Evolutionary conservation across 805 yeast species (phyloP), one percentile per base, ranked within the genome.

Genomic region (Alloascoidea africana): DNA sequence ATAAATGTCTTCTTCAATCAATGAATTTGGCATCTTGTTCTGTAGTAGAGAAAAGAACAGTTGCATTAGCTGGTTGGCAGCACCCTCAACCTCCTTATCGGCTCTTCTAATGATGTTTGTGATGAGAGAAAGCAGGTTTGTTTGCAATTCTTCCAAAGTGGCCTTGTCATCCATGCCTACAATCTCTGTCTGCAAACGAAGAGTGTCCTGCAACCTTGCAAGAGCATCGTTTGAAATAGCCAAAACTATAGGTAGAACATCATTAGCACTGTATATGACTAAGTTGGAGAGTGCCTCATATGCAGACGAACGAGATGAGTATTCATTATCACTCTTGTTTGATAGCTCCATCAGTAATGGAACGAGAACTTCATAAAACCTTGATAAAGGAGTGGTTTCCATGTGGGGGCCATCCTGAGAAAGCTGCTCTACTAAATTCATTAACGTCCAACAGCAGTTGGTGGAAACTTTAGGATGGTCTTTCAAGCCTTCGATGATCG

Each of bases 371-470:
- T 66, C 67, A 52, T 84, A 86, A 56, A 73, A 89, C 43, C 66
- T 77, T 17, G 94, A 80, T 62, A 91, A 66, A 16, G 75, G 66
- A 19, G 82, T 73, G 8, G 81, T 62, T 23, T 62, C 56, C 8
- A 46, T 41, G 27, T 57, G 54, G 1, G 69, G 62, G 6, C 73
- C 73, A 38, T 70, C 71, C 14, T 60, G 55, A 23, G 68, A 62
- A 41, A 87, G 60, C 59, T 86, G 95, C 58, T 89, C 97, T 17
- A 83, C 70, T 45, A 91, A 65, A 56, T 91, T 91, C 59, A 91
- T 91, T 43, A 91, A 65, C 4, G 96, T 77, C 98, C 98, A 91
- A 58, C 97, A 85, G 60, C 96, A 85, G 63, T 91, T 91, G n/a
- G 96, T 85, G 2, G 87, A 72, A 23, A 91, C 94, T 58, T 82